Percentiles rank a stretch among this genome's conserved stretches.
Conservation (phyloP, 2,329 filamentous ascomycete species). For the Botrytis fabae region DNA sequence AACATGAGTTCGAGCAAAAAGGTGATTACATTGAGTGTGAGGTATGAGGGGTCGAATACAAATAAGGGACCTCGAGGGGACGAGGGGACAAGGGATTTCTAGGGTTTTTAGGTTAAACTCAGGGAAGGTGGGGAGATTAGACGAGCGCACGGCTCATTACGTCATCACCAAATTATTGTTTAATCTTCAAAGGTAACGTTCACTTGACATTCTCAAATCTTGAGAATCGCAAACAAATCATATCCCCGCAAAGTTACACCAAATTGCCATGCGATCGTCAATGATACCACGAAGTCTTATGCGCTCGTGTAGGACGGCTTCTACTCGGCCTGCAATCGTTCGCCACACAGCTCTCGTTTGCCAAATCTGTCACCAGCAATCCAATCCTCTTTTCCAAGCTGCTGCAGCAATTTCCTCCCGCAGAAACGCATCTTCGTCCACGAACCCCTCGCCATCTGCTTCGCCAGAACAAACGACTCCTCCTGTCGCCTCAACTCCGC, state of each 20-base stretch:
- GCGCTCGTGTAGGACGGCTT: conserved; percentile 5
- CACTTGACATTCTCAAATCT: not conserved
- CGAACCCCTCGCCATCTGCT: not conserved
- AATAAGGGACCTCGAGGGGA: not conserved
- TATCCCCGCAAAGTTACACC: not conserved
- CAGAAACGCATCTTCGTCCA: conserved; percentile 6
- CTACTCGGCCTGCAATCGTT: not conserved
- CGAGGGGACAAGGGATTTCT: too few species aligned
- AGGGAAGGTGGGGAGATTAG: not conserved
- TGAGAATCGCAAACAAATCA: not conserved
- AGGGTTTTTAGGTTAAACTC: not conserved
- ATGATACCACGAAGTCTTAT: not conserved
- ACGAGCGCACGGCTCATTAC: not conserved
- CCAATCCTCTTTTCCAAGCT: not conserved
- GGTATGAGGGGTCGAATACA: not conserved
- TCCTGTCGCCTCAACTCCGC: conserved; percentile 24
- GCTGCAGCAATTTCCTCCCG: not conserved
- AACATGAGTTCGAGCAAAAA: not conserved
- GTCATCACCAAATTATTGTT: conserved; percentile 5
- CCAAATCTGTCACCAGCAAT: conserved; percentile 13
- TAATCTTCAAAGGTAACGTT: not conserved
- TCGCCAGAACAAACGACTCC: not conserved
- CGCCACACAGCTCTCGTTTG: not conserved
- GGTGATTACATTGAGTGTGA: not conserved
- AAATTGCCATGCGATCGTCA: conserved; percentile 12